phyloP scores from a whole-genome alignment of 352 stramenopile species.

The Phytophthora brassicae region DNA sequence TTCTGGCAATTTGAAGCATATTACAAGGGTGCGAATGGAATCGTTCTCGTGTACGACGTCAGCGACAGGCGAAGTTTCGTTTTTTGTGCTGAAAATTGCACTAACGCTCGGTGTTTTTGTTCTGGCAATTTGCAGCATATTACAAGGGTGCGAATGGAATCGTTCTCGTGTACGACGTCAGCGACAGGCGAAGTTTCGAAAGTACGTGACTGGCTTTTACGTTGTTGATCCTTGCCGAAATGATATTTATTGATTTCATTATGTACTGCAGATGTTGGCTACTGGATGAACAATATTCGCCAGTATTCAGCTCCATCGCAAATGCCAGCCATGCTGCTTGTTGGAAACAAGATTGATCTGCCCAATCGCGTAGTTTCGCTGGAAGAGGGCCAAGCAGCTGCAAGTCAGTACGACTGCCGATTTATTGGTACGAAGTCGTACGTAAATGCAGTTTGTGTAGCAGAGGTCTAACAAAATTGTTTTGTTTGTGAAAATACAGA shows the following conservation, averaged over 20 bases:
- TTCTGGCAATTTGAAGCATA: conserved; percentile 83
- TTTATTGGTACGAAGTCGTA: conserved; percentile 70
- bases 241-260: conserved; percentile 17
- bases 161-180: conserved; percentile 93
- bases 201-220: conserved; percentile 52
- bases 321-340: conserved; percentile 80
- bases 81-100: too few species aligned
- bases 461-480: conserved; percentile 10
- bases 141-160: conserved; percentile 95
- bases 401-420: conserved; percentile 82
- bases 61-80: conserved; percentile 90
- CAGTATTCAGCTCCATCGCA: conserved; percentile 80
- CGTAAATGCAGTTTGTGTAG: background rate
- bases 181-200: conserved; percentile 91
- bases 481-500: conserved; percentile 40
- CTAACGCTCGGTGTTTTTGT: conserved; percentile 21
- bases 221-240: background rate
- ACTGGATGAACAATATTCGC: conserved; percentile 96
- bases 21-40: conserved; percentile 93
- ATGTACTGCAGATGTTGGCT: conserved; percentile 80
- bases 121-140: conserved; percentile 66
- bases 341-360: conserved; percentile 94
- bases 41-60: conserved; percentile 94
- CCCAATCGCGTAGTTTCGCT: conserved; percentile 76
- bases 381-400: conserved; percentile 78